Percentiles rank a stretch among this genome's conserved stretches.
phyloP scores from a whole-genome alignment of 2,329 filamentous ascomycete genomes.

The Sordariomycetes sp. region DNA sequence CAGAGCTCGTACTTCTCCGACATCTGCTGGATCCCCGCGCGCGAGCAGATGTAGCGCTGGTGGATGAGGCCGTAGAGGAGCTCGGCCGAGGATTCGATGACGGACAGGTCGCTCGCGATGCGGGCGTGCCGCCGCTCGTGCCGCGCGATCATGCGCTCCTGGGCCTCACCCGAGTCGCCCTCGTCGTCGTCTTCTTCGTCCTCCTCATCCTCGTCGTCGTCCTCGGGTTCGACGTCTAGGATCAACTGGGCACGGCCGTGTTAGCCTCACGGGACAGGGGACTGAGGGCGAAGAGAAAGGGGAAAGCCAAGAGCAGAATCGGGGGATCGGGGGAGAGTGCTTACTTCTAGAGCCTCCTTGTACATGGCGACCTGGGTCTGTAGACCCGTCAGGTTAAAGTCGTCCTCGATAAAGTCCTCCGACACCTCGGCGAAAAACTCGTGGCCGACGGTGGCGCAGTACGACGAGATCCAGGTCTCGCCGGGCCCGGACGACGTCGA shows the following conservation, averaged over 20 bases:
- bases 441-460: conserved; percentile 89
- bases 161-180: conserved; percentile 56
- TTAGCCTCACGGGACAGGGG: not conserved
- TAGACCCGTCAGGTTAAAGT: conserved; percentile 95
- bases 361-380: conserved; percentile 97
- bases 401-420: conserved; percentile 98
- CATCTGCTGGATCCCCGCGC: conserved; percentile 97
- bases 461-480: conserved; percentile 97
- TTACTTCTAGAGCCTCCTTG: conserved; percentile 86
- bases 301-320: not conserved
- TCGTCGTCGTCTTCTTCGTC: conserved; percentile 66
- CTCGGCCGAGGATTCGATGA: conserved; percentile 96
- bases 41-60: conserved; percentile 94
- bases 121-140: conserved; percentile 66
- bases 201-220: conserved; percentile 78
- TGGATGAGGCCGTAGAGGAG: conserved; percentile 97
- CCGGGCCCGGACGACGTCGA: conserved; percentile 50
- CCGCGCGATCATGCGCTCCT: conserved; percentile 36
- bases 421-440: conserved; percentile 99
- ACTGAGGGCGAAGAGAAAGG: not conserved
- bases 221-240: conserved; percentile 92
- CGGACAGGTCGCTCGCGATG: conserved; percentile 83
- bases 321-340: not conserved
- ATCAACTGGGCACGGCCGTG: conserved; percentile 69
- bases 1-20: conserved; percentile 96